These are phyloP conservation scores for Beauveria scarabaeidicola DNA, from an alignment of 2,329 filamentous ascomycete species.

Conservation along the genomic window DNA sequence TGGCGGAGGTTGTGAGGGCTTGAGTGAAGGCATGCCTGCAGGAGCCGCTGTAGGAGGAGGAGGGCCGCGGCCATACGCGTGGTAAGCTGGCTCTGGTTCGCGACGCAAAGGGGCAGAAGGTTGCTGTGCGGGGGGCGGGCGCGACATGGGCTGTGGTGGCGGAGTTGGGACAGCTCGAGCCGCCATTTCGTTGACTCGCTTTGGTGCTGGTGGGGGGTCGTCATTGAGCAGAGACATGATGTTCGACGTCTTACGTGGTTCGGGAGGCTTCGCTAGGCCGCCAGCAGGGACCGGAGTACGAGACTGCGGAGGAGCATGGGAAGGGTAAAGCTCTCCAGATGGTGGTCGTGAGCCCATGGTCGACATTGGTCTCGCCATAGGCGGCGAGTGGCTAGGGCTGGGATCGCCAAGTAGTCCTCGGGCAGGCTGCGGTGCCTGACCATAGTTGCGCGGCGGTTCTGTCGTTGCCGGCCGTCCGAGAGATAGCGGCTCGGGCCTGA, in stretches of 20 bases:
- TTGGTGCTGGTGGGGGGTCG: slow-evolving; percentile 43
- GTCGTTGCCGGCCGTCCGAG: slow-evolving; percentile 31
- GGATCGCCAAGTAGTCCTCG: slow-evolving; percentile 33
- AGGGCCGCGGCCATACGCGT: slow-evolving; percentile 31
- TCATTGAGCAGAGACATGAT: slow-evolving; percentile 57
- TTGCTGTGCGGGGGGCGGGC: slow-evolving; percentile 30
- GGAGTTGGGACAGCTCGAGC: slow-evolving; percentile 41
- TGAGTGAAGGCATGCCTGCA: slow-evolving; percentile 46
- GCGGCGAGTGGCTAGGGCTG: slow-evolving; percentile 29
- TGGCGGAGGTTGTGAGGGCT: slow-evolving; percentile 42
- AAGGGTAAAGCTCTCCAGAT: slow-evolving; percentile 22
- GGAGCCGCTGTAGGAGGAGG: slow-evolving; percentile 23
- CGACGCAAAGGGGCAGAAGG: slow-evolving; percentile 37
- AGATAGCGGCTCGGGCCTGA: slow-evolving; percentile 33
- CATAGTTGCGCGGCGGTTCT: slow-evolving; percentile 34
- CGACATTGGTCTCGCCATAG: slow-evolving; percentile 31
- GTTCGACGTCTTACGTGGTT: slow-evolving; percentile 51
- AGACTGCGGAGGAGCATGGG: slow-evolving; percentile 23
- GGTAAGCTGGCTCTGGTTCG: slow-evolving; percentile 40
- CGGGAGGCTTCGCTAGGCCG: slow-evolving; percentile 33
- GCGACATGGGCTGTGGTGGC: slow-evolving; percentile 38
- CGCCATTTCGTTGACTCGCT: slow-evolving; percentile 42
- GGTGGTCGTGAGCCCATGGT: slow-evolving; percentile 19
- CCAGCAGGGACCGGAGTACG: slow-evolving; percentile 19
- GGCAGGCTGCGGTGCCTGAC: slow-evolving; percentile 26